Base-by-base conservation (phyloP, 2,329 filamentous ascomycete genomes). In the Fusarium brevicatenulatum region DNA sequence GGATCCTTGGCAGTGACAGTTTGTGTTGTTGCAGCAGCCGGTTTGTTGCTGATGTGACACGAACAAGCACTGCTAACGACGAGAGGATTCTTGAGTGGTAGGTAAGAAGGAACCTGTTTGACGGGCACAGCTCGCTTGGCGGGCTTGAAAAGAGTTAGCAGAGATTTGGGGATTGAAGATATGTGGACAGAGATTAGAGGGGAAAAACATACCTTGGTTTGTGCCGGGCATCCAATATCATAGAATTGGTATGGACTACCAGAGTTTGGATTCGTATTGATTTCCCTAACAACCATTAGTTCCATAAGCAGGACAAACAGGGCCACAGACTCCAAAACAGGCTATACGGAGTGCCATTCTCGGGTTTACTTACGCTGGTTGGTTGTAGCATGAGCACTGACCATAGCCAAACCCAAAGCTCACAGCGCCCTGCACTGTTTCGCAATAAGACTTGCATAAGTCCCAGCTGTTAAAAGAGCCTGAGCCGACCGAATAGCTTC, bases 351-450 rank as follows among this genome's bases (percentile, higher is more conserved):
- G 2, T 32, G 7, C 5, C 9, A 11, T 15, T 34, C 5, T 34
- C 5, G 13, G 13, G 1, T 34, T 34, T n/a, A 23, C 46, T 49
- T 49, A 23, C 28, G 28, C 15, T 12, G 15, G 5, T 3, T 4
- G 3, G 13, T 0, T 12, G 28, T 12, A 49, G 21, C 46, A 49
- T 3, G 0, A 0, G 30, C 30, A 49, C 4, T 2, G 1, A 6
- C 7, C 4, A 6, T 15, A 0, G 3, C 21, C 21, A 23, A 3
- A 18, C 4, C 5, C 21, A 18, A 32, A 18, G 21, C 46, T 49
- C 9, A 49, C 4, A 16, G 19, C 37, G 13, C 7, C 6, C 19
- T 4, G 6, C 7, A 9, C 4, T 7, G 4, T 15, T 39, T 11
- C 7, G 19, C 59, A 62, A 25, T n/a, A 25, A 7, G 21, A 4